Conservation (phyloP, 2,329 filamentous ascomycete species). For the Nigrospora sphaerica region DNA sequence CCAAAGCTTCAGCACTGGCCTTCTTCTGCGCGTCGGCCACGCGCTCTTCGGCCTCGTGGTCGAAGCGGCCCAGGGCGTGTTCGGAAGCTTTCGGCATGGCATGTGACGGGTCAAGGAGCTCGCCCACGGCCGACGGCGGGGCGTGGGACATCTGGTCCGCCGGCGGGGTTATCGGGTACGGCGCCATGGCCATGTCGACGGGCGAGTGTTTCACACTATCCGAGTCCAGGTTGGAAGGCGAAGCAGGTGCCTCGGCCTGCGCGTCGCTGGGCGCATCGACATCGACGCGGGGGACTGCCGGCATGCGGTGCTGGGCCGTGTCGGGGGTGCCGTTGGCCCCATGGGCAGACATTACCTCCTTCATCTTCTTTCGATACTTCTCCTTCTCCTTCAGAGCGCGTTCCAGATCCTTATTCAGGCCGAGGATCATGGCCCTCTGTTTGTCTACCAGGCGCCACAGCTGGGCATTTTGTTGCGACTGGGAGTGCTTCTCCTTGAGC, state of each 20-base stretch:
- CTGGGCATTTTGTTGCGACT: constrained; percentile 83
- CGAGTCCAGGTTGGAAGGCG: constrained; percentile 39
- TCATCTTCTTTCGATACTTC: constrained; percentile 82
- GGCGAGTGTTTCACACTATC: constrained; percentile 49
- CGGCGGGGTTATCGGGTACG: constrained; percentile 59
- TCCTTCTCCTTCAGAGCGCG: constrained; percentile 90
- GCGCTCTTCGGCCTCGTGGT: constrained; percentile 46
- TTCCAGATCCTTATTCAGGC: constrained; percentile 91
- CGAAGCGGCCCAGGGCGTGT: constrained; percentile 49
- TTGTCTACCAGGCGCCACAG: constrained; percentile 96
- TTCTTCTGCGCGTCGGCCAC: constrained; percentile 37
- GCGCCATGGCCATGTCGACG: constrained; percentile 51
- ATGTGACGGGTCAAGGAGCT: constrained; percentile 48
- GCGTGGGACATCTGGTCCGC: constrained; percentile 37
- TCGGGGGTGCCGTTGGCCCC: constrained; percentile 1
- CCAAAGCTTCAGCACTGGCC: constrained; percentile 32
- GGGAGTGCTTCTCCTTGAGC: constrained; percentile 84
- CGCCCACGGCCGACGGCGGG: constrained; percentile 33
- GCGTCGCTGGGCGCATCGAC: constrained; percentile 22
- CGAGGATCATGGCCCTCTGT: constrained; percentile 87
- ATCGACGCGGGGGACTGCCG: constrained; percentile 15
- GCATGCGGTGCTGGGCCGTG: neutral
- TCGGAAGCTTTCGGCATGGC: constrained; percentile 55
- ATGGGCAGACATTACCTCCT: constrained; percentile 53
- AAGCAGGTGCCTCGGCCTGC: constrained; percentile 32